Evolutionary conservation across 2,329 filamentous ascomycete species (phyloP), one percentile per base, ranked within the genome.

Genomic region (Colletotrichum sp.): DNA sequence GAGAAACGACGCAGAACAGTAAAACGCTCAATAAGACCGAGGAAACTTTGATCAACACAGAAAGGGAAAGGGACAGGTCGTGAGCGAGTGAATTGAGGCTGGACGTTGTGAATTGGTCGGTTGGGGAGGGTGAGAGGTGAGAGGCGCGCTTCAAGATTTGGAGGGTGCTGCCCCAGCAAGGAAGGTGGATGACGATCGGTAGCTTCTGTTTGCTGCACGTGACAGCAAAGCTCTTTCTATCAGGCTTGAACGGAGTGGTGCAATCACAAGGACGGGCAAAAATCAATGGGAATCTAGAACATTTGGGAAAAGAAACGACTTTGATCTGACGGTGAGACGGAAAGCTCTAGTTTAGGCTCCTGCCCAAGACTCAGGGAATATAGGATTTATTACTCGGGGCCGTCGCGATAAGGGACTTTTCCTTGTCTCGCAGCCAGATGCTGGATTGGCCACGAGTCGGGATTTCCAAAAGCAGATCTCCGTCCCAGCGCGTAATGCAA

Each of bases 131-230:
- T 43, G 66, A 58, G 30, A n/a, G 12, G 64, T 43, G 55, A 67
- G 48, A 52, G 66, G 32, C 0, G 27, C 36, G 39, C 25, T 36
- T 52, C 72, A 55, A 36, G 69, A 55, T 61, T 58, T 39, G 43
- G 28, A 67, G 65, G 56, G 27, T 62, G 62, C 58, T 36, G 30
- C 18, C 70, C 70, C 58, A 74, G 70, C 74, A 69, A 60, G 74
- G 74, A 73, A 71, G 72, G 72, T 71, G 68, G 55, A 66, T 62
- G 61, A 65, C 43, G 70, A 75, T 75, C 70, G 70, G 18, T 36
- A 66, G 52, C 48, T 32, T 52, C 30, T 67, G 43, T 43, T 36
- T 56, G 69, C 22, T 74, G 74, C 74, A 76, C 74, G 74, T 74
- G 74, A 76, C 70, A 48, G 16, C 16, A 6, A 12, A 39, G 58